These are phyloP conservation scores for Kokia cookei DNA, from an alignment of 441 rosid species.

Conservation along the genomic window DNA sequence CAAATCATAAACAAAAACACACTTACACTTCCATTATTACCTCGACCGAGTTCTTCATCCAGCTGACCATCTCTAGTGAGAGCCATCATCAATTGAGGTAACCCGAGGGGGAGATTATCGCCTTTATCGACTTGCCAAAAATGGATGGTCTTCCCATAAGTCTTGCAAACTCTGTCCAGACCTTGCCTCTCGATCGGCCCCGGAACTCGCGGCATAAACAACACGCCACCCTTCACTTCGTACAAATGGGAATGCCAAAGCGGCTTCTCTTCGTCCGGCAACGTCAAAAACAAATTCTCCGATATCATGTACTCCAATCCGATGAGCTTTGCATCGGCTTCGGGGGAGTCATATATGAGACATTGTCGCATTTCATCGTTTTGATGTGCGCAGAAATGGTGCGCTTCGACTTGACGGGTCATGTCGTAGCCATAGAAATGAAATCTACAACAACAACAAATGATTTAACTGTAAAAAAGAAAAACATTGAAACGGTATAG, in stretches of 20 bases:
- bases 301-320: conserved; percentile 71
- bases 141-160: conserved; percentile 62
- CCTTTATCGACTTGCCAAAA: conserved; percentile 86
- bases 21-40: neutral
- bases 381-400: conserved; percentile 66
- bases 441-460: conserved; percentile 30
- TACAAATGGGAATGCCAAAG: conserved; percentile 74
- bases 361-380: conserved; percentile 87
- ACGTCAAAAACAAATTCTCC: conserved; percentile 51
- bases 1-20: too few relatives aligned
- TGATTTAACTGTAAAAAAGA: neutral
- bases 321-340: conserved; percentile 48
- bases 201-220: conserved; percentile 68
- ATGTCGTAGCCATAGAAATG: conserved; percentile 70
- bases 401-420: conserved; percentile 72
- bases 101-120: conserved; percentile 55
- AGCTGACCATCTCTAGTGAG: conserved; percentile 65
- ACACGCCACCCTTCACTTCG: conserved; percentile 68
- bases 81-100: conserved; percentile 71
- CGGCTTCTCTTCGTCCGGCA: conserved; percentile 66
- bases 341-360: conserved; percentile 51
- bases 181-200: conserved; percentile 52
- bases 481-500: neutral
- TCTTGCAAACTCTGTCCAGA: conserved; percentile 53
- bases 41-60: conserved; percentile 26